Evolutionary conservation across 2,329 filamentous ascomycete species (phyloP).

Genomic region (Aspergillus fumigatus): DNA sequence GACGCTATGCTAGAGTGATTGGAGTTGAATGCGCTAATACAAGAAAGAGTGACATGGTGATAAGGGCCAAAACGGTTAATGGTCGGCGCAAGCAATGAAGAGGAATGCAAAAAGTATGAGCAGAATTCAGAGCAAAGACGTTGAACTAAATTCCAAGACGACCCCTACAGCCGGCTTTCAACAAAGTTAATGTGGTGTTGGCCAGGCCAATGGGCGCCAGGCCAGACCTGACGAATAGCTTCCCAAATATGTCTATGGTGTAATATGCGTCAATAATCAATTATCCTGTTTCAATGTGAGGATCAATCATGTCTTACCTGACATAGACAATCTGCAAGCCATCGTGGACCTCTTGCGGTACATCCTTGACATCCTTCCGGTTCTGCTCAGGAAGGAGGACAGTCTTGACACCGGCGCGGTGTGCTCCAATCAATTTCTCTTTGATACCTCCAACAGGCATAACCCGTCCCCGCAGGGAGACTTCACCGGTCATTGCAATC

Average conservation of each 20-base stretch:
- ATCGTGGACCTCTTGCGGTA: slow-evolving; percentile 82
- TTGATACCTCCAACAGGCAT: slow-evolving; percentile 97
- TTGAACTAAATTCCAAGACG: slow-evolving; percentile 3
- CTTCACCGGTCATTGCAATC: slow-evolving; percentile 86
- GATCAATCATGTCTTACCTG: slow-evolving; percentile 54
- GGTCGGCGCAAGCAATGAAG: background rate
- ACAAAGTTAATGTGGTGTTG: slow-evolving; percentile 64
- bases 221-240: slow-evolving; percentile 86
- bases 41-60: background rate
- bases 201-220: slow-evolving; percentile 77
- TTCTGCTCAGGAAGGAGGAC: slow-evolving; percentile 86
- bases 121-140: background rate
- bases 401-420: slow-evolving; percentile 89
- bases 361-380: slow-evolving; percentile 83
- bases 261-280: slow-evolving; percentile 15
- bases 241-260: slow-evolving; percentile 80
- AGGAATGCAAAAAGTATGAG: slow-evolving; percentile 14
- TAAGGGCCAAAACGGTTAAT: background rate
- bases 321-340: slow-evolving; percentile 88
- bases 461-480: slow-evolving; percentile 79
- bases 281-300: background rate
- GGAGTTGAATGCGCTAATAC: background rate
- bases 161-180: slow-evolving; percentile 69
- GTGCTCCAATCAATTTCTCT: slow-evolving; percentile 93
- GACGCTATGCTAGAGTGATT: slow-evolving; percentile 7